Conservation (phyloP, 345 rosid species). For the Pelargonium nanum region DNA sequence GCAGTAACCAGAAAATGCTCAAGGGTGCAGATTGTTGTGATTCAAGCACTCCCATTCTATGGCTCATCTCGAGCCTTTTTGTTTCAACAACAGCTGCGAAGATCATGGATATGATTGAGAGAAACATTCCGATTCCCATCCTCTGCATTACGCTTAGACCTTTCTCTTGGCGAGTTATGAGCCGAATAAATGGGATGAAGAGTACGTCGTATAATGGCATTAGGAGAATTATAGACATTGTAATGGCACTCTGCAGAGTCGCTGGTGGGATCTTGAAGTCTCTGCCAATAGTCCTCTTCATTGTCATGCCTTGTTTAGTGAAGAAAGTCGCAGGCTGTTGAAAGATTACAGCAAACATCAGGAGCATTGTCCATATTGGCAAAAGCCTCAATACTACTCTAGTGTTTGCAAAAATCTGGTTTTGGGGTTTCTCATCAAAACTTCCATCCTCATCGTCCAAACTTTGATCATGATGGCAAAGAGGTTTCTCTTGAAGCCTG, state of each 20-base stretch:
- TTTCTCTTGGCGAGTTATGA: conserved; percentile 29
- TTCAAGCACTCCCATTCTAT: conserved; percentile 11
- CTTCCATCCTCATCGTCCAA: conserved; percentile 2
- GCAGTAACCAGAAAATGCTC: conserved; percentile 77
- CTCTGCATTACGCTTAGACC: conserved; percentile 64
- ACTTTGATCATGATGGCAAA: conserved; percentile 27
- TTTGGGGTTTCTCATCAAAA: conserved; percentile 7
- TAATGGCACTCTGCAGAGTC: conserved; percentile 77
- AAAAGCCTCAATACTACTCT: conserved; percentile 44
- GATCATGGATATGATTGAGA: conserved; percentile 71
- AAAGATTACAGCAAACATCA: conserved; percentile 81
- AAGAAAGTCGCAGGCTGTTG: conserved; percentile 84
- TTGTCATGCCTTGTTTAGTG: conserved; percentile 83
- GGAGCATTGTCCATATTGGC: conserved; percentile 88
- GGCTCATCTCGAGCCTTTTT: conserved; percentile 43
- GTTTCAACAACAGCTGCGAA: conserved; percentile 75
- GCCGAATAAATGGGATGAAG: conserved; percentile 44
- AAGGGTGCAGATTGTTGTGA: conserved; percentile 23
- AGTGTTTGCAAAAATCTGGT: conserved; percentile 21
- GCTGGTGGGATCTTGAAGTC: conserved; percentile 86
- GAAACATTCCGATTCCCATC: conserved; percentile 84
- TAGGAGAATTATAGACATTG: conserved; percentile 72
- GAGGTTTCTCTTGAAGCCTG: conserved; percentile 80
- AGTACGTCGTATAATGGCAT: conserved; percentile 72
- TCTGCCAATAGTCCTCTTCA: conserved; percentile 62